Base-by-base conservation (phyloP, 2,329 filamentous ascomycete species). In the Fusarium ramigenum region DNA sequence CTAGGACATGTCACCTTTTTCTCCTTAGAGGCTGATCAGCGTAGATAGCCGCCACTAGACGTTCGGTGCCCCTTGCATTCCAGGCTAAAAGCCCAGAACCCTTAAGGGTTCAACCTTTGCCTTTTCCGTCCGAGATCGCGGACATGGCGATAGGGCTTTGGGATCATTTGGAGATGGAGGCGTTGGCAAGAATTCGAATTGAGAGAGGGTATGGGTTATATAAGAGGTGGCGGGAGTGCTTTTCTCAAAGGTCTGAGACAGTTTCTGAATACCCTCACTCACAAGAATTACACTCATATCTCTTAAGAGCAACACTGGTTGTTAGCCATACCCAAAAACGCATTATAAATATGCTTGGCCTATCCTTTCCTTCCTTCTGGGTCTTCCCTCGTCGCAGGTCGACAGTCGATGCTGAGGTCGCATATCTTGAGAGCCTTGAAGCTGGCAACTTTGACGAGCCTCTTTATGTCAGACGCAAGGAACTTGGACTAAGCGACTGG, bases 341-440 rank as follows among this genome's bases (percentile, higher is more conserved):
- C 12, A 40, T 8, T 19, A 3, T 49, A 28, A 72, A 21, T 16
- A 78, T 78, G 77, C 61, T 78, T 49, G 75, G 75, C 7, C 21
- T 78, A 11, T 66, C 57, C 11, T 68, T 75, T 25, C 44, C 63
- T 14, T 42, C 68, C 19, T 77, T 77, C 14, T 74, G 70, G 39
- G 44, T 72, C 16, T 74, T 70, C 23, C 63, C 73, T 16, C 75
- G 72, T 42, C 70, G 75, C 9, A 67, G 66, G n/a, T 65, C 73
- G 42, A 63, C 64, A 44, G 47, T 65, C 21, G 66, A 70, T 52
- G 52, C 69, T 5, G 69, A 72, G 42, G 56, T 67, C 23, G 71
- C 63, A 36, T 65, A 64, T 30, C 52, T 75, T 16, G 54, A 37
- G 9, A 59, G 63, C 2, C 63, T 77, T 12, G 70, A 77, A 61